Conservation (phyloP, 306 rosid species). For the Alnus glutinosa region DNA sequence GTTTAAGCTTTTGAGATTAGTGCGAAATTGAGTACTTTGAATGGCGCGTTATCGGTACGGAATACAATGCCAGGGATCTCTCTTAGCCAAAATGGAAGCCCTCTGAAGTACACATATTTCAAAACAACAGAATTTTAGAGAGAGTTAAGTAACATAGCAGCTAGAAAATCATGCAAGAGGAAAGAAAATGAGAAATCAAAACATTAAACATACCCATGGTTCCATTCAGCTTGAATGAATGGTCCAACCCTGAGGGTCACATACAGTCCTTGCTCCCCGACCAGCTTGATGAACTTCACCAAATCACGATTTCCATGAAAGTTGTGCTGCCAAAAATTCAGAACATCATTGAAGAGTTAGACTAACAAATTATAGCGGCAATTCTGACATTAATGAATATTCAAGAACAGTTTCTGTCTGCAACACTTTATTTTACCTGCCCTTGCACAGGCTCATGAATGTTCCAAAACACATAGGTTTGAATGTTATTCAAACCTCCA, state of each 20-base stretch:
- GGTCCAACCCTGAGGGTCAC: conserved; percentile 81
- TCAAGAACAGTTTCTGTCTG: neutral
- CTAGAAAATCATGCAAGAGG: neutral
- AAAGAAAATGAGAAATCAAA: conserved; percentile 10
- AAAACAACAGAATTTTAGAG: neutral
- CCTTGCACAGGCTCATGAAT: conserved; percentile 76
- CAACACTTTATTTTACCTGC: conserved; percentile 43
- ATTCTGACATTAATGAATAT: neutral
- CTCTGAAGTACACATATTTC: conserved; percentile 47
- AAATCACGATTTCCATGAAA: conserved; percentile 67
- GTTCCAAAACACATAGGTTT: conserved; percentile 95
- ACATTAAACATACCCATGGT: conserved; percentile 62
- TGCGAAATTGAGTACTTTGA: conserved; percentile 48
- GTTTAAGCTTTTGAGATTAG: too few species aligned
- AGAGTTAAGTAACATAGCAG: neutral
- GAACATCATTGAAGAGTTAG: conserved; percentile 1
- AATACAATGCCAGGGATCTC: conserved; percentile 64
- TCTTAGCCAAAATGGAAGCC: conserved; percentile 93
- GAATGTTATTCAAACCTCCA: conserved; percentile 83
- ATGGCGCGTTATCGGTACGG: conserved; percentile 68
- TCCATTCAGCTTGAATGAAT: conserved; percentile 97
- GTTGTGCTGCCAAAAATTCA: conserved; percentile 40
- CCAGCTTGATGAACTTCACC: conserved; percentile 61
- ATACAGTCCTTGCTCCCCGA: conserved; percentile 55
- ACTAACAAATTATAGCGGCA: neutral